Percentiles rank a stretch among this genome's conserved stretches.
Conservation (phyloP, 176 grass and related monocot genomes). For the Sorghum bicolor region Sorghum_bicolor_NCBIv3 NC_012870.2:15639001-15639500, state of each 20-base stretch:
- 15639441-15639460: conserved; percentile 81
- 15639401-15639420: conserved; percentile 83
- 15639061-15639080: neutral
- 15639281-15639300: conserved; percentile 83
- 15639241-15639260: conserved; percentile 62
- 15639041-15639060: conserved; percentile 89
- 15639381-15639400: neutral
- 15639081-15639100: neutral
- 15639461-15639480: conserved; percentile 73
- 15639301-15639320: conserved; percentile 86
- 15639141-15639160: neutral
- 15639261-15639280: conserved; percentile 94
- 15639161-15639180: neutral
- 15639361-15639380: conserved; percentile 5
- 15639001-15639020: conserved; percentile 85
- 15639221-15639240: neutral
- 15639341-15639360: neutral
- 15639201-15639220: neutral
- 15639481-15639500: conserved; percentile 95
- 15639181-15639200: neutral
- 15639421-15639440: conserved; percentile 88
- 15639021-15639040: conserved; percentile 84
- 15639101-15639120: neutral
- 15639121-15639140: neutral
- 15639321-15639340: conserved; percentile 24